Conservation (phyloP, 768 basidiomycete species). For the Pleurotus cornucopiae region DNA sequence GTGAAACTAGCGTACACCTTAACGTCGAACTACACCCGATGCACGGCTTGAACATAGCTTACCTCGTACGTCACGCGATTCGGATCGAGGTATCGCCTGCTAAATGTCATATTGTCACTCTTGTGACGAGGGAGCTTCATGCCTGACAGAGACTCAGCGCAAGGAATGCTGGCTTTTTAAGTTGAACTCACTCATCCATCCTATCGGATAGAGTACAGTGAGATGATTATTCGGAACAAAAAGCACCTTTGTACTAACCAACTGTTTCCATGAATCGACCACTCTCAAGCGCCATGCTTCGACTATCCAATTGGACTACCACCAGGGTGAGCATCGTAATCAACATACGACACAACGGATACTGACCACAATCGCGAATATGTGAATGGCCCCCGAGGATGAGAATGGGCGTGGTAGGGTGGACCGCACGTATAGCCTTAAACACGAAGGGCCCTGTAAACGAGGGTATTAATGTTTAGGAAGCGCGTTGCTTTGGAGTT, state of each 20-base stretch:
- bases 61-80: constrained; percentile 77
- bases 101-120: constrained; percentile 55
- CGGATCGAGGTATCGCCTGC: constrained; percentile 72
- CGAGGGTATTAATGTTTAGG: not conserved
- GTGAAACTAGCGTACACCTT: constrained; percentile 49
- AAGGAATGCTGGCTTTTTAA: not conserved
- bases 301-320: constrained; percentile 60
- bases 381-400: constrained; percentile 83
- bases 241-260: constrained; percentile 38
- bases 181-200: constrained; percentile 58
- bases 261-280: constrained; percentile 93
- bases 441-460: constrained; percentile 65
- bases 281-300: constrained; percentile 76
- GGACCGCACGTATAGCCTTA: constrained; percentile 66
- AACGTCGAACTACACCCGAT: constrained; percentile 1
- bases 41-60: not conserved
- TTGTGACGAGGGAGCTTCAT: constrained; percentile 40
- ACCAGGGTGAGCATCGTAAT: not conserved
- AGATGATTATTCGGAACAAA: too few relatives aligned
- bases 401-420: constrained; percentile 73
- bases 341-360: not conserved
- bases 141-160: constrained; percentile 24
- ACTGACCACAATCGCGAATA: constrained; percentile 73
- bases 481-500: not conserved
- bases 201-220: constrained; percentile 15